Percentiles rank a stretch among this genome's conserved stretches.
phyloP scores from a whole-genome alignment of 2,329 filamentous ascomycete genomes.

The Aspergillus latus region DNA sequence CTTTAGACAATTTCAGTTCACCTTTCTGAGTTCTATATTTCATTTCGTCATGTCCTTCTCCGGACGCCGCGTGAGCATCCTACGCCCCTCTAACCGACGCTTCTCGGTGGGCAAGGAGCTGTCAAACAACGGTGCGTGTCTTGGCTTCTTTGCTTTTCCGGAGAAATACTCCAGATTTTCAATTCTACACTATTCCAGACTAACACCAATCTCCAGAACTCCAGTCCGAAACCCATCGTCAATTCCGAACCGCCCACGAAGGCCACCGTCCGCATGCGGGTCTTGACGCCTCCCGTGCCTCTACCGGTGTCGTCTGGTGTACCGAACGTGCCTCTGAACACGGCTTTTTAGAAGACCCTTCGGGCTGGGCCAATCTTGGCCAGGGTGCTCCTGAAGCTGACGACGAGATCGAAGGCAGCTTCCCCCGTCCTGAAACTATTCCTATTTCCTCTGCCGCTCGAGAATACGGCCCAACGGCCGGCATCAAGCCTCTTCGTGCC shows the following conservation, averaged over 20 bases:
- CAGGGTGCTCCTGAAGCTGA: slow-evolving; percentile 94
- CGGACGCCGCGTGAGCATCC: slow-evolving; percentile 46
- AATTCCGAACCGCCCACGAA: slow-evolving; percentile 87
- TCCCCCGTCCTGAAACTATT: slow-evolving; percentile 74
- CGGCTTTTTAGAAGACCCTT: slow-evolving; percentile 79
- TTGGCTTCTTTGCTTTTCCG: slow-evolving; percentile 8
- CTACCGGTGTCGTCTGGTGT: slow-evolving; percentile 88
- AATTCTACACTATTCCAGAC: not conserved
- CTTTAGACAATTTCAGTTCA: not conserved
- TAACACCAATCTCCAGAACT: slow-evolving; percentile 57
- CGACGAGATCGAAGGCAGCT: slow-evolving; percentile 86
- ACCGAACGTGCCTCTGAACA: slow-evolving; percentile 74
- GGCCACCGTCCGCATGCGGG: slow-evolving; percentile 89
- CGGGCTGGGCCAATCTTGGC: slow-evolving; percentile 86
- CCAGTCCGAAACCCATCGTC: slow-evolving; percentile 78
- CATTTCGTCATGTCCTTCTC: slow-evolving; percentile 46
- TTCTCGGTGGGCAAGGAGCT: slow-evolving; percentile 47
- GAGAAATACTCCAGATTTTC: not conserved
- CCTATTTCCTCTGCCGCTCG: slow-evolving; percentile 74
- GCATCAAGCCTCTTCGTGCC: slow-evolving; percentile 85
- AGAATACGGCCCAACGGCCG: slow-evolving; percentile 91
- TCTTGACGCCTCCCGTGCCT: slow-evolving; percentile 81
- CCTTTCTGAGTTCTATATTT: not conserved
- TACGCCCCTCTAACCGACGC: slow-evolving; percentile 41
- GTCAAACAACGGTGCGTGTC: slow-evolving; percentile 45